Conservation (phyloP, 148 eudicot genomes). For the Bassia scoparia region DNA sequence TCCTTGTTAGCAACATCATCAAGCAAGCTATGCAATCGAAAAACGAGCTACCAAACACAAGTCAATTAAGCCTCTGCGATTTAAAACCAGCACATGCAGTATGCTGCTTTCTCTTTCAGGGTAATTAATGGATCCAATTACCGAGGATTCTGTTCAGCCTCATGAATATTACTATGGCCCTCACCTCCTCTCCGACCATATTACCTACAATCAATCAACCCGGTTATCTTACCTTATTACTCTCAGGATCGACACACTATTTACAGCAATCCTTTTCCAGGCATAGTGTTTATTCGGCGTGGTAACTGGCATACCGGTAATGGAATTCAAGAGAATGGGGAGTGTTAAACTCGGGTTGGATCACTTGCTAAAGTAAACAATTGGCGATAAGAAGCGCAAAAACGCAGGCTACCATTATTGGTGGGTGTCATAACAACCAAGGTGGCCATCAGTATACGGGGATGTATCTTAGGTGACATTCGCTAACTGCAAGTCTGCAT, state of each 20-base stretch:
- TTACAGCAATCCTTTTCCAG: not conserved
- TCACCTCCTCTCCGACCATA: not conserved
- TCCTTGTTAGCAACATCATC: not conserved
- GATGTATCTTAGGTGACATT: constrained; percentile 11
- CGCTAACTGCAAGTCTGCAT: not conserved
- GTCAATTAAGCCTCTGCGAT: not conserved
- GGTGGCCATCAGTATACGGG: constrained; percentile 10
- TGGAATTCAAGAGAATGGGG: constrained; percentile 2
- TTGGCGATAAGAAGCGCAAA: not conserved
- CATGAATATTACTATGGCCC: not conserved
- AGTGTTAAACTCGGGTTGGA: constrained; percentile 1
- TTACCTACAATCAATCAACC: not conserved
- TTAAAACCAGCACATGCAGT: not conserved
- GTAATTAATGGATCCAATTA: not conserved
- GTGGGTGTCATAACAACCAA: constrained; percentile 6
- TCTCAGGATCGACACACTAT: not conserved
- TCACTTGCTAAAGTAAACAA: not conserved
- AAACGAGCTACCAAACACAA: not conserved
- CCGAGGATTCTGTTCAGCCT: not conserved
- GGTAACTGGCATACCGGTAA: not conserved
- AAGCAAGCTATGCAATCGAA: not conserved
- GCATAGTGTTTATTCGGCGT: not conserved
- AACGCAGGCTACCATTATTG: constrained; percentile 4
- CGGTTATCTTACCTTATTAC: not conserved
- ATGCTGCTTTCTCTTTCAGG: not conserved